Evolutionary conservation across 176 grass and related monocot genomes (phyloP).

Genomic region (Musa acuminata): DNA sequence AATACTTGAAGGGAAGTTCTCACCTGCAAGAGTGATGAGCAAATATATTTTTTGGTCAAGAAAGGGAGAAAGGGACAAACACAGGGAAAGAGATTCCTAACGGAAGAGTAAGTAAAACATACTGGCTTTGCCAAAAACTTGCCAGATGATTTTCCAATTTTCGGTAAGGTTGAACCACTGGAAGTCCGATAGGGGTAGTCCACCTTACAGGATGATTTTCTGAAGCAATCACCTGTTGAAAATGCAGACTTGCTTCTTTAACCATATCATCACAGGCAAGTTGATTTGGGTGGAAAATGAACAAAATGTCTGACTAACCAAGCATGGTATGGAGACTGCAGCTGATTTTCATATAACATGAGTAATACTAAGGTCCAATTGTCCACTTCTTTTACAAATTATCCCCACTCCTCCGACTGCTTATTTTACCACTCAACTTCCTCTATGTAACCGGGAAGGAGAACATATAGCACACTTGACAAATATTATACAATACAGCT

Average conservation of each 20-base stretch:
- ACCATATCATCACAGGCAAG: neutral
- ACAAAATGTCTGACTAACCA: too few relatives aligned
- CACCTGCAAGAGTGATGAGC: conserved; percentile 44
- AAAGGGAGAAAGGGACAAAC: neutral
- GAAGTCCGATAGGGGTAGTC: conserved; percentile 82
- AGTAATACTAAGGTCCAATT: too few relatives aligned
- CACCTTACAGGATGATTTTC: conserved; percentile 95
- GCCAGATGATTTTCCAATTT: conserved; percentile 74
- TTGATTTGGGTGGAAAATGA: too few relatives aligned
- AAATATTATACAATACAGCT: too few relatives aligned
- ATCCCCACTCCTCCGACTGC: too few relatives aligned
- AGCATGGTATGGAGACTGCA: too few relatives aligned
- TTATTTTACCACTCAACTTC: too few relatives aligned
- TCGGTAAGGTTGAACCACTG: conserved; percentile 94
- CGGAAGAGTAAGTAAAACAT: too few relatives aligned
- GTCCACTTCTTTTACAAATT: too few relatives aligned
- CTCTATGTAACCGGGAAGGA: too few relatives aligned
- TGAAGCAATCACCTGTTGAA: conserved; percentile 56
- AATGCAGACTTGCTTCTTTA: neutral
- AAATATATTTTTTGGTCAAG: neutral
- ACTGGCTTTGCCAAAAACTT: conserved; percentile 14
- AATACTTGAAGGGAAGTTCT: conserved; percentile 91
- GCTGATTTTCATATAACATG: too few relatives aligned
- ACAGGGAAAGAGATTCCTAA: neutral
- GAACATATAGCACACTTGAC: too few relatives aligned